phyloP scores from a whole-genome alignment of 2,329 filamentous ascomycete species.

The Ascochyta rabiei region DNA sequence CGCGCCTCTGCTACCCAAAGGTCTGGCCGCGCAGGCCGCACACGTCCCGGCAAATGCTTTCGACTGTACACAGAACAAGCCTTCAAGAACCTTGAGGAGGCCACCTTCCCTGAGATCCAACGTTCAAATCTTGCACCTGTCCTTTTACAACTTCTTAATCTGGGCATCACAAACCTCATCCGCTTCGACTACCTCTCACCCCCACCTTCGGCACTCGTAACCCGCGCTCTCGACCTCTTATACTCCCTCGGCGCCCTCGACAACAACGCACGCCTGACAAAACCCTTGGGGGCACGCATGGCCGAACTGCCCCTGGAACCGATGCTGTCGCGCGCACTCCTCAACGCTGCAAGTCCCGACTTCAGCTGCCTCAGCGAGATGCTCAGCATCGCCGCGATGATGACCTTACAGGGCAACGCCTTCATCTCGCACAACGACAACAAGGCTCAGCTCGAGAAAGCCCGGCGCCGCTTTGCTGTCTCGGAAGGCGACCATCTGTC shows the following conservation, averaged over 20 bases:
- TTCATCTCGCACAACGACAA: slow-evolving; percentile 83
- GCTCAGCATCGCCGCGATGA: slow-evolving; percentile 92
- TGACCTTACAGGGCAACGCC: slow-evolving; percentile 78
- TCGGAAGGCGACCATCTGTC: slow-evolving; percentile 95
- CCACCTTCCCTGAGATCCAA: slow-evolving; percentile 88
- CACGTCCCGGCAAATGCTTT: slow-evolving; percentile 90
- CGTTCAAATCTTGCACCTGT: slow-evolving; percentile 87
- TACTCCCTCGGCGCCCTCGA: slow-evolving; percentile 87
- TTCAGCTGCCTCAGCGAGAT: slow-evolving; percentile 86
- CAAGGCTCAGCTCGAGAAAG: slow-evolving; percentile 75
- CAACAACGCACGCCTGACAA: slow-evolving; percentile 86
- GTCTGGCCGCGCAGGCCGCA: slow-evolving; percentile 87
- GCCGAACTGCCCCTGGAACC: slow-evolving; percentile 91
- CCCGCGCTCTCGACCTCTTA: slow-evolving; percentile 84
- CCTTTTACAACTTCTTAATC: slow-evolving; percentile 88
- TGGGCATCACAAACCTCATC: slow-evolving; percentile 93
- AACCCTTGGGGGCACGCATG: slow-evolving; percentile 86
- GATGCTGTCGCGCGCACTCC: slow-evolving; percentile 90
- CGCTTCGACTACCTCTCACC: slow-evolving; percentile 88
- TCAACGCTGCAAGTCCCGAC: slow-evolving; percentile 65
- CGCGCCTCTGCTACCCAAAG: slow-evolving; percentile 93
- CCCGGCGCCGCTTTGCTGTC: slow-evolving; percentile 81
- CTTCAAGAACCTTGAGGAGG: slow-evolving; percentile 69
- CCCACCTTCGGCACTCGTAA: slow-evolving; percentile 83
- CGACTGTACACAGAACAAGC: slow-evolving; percentile 83